phyloP scores from a whole-genome alignment of 2,329 filamentous ascomycete genomes.

The Aureobasidium lini region DNA sequence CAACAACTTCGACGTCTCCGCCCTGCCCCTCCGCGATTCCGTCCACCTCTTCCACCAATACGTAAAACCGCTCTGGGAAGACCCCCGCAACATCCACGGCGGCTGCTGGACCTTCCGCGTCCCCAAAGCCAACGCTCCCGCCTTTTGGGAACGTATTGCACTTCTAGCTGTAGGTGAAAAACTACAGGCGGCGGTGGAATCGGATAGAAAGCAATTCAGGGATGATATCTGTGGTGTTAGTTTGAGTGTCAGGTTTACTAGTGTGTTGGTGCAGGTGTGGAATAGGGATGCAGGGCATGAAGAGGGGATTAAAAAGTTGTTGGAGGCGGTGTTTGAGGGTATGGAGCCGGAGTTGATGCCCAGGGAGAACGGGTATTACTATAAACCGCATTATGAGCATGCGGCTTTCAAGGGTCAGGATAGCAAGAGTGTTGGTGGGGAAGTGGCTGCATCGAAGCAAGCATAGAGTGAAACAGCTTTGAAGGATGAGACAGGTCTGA shows the following conservation, averaged over 20 bases:
- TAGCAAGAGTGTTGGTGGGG: not conserved
- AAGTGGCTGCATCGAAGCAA: not conserved
- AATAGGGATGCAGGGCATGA: constrained; percentile 80
- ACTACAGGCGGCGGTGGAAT: constrained; percentile 64
- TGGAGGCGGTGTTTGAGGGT: constrained; percentile 64
- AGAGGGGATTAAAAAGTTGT: constrained; percentile 66
- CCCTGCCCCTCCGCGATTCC: constrained; percentile 57
- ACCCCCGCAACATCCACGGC: constrained; percentile 75
- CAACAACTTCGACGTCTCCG: constrained; percentile 69
- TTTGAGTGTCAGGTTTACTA: constrained; percentile 81
- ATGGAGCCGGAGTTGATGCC: constrained; percentile 66
- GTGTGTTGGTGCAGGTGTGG: constrained; percentile 84
- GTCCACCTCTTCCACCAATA: constrained; percentile 77
- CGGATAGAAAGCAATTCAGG: constrained; percentile 50
- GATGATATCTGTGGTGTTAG: constrained; percentile 83
- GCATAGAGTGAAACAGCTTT: too few species aligned
- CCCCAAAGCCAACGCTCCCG: constrained; percentile 61
- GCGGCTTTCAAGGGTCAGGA: constrained; percentile 48
- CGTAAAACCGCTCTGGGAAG: constrained; percentile 78
- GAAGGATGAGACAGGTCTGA: too few species aligned
- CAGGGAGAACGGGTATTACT: constrained; percentile 56
- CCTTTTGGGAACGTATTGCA: constrained; percentile 76
- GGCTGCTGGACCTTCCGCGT: constrained; percentile 92
- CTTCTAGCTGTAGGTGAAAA: constrained; percentile 77
- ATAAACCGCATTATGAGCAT: constrained; percentile 84